A percentile compares a stretch with the other conserved stretches of the same genome.
phyloP scores from a whole-genome alignment of 2,329 filamentous ascomycete genomes.

The Aspergillus ustus region DNA sequence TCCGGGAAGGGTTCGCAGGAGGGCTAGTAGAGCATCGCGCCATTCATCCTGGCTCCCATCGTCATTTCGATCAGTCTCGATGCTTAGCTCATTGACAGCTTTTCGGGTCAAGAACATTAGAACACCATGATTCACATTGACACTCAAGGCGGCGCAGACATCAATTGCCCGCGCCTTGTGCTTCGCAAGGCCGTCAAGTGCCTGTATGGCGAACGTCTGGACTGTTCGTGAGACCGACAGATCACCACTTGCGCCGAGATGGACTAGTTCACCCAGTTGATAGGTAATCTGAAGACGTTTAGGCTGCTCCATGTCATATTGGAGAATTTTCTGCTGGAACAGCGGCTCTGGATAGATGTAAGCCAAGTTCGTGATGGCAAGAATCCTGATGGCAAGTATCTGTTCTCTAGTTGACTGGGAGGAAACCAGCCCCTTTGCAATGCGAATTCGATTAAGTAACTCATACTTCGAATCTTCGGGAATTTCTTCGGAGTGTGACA shows the following conservation, averaged over 20 bases:
- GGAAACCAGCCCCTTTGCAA: slow-evolving; percentile 76
- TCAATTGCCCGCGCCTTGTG: slow-evolving; percentile 78
- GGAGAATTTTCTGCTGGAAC: slow-evolving; percentile 85
- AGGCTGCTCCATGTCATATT: slow-evolving; percentile 87
- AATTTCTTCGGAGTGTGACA: slow-evolving; percentile 62
- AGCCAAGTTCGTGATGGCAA: slow-evolving; percentile 88
- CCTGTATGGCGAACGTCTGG: slow-evolving; percentile 79
- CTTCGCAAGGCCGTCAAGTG: slow-evolving; percentile 83
- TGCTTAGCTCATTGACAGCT: slow-evolving; percentile 79
- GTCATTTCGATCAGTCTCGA: slow-evolving; percentile 61
- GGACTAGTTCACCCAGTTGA: slow-evolving; percentile 89
- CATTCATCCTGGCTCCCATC: slow-evolving; percentile 79
- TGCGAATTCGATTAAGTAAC: slow-evolving; percentile 78
- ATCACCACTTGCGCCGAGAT: slow-evolving; percentile 74
- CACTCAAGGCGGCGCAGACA: slow-evolving; percentile 86
- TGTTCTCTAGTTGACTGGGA: slow-evolving; percentile 71
- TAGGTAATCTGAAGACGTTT: slow-evolving; percentile 87
- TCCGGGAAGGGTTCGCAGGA: slow-evolving; percentile 79
- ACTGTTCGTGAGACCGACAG: slow-evolving; percentile 72
- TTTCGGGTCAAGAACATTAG: slow-evolving; percentile 92
- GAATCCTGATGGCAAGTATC: slow-evolving; percentile 77
- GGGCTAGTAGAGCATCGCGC: slow-evolving; percentile 86
- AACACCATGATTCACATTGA: slow-evolving; percentile 94
- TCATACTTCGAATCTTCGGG: slow-evolving; percentile 80
- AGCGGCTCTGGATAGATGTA: slow-evolving; percentile 82